These are phyloP conservation scores for Chlorella sp. DNA, from an alignment of 139 green algal genomes.

Conservation along the genomic window DNA sequence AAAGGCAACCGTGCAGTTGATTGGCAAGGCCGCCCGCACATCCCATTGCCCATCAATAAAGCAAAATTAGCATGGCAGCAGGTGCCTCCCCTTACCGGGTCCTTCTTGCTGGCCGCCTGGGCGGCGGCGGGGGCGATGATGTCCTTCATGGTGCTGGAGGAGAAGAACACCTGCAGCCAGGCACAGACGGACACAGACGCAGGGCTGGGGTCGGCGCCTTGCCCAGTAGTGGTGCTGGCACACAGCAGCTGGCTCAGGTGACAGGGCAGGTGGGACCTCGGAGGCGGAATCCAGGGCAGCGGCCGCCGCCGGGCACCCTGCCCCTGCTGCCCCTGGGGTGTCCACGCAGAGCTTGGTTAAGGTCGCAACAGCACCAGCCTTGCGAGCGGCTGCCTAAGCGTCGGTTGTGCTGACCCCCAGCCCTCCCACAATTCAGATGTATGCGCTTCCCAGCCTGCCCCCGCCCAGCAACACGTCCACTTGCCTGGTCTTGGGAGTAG, in stretches of 20 bases:
- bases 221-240: neutral
- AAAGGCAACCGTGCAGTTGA: neutral
- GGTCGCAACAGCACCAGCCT: neutral
- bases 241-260: neutral
- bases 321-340: too few relatives aligned
- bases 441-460: neutral
- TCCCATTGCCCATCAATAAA: neutral
- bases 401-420: too few relatives aligned
- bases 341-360: too few relatives aligned
- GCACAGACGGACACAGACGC: neutral
- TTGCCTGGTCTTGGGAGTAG: constrained; percentile 18
- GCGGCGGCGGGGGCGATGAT: constrained; percentile 33
- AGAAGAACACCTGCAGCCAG: constrained; percentile 13
- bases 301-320: too few relatives aligned
- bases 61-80: neutral
- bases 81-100: neutral
- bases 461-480: too few relatives aligned
- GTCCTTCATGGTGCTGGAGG: constrained; percentile 15
- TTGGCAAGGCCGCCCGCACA: neutral
- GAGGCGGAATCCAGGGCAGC: too few relatives aligned
- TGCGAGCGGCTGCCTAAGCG: neutral
- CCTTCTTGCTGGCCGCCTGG: constrained; percentile 32
- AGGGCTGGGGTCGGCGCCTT: neutral
- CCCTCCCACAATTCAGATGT: neutral
- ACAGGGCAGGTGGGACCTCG: too few relatives aligned